These are phyloP conservation scores for Stemphylium vesicarium DNA, from an alignment of 2,329 filamentous ascomycete genomes.

Conservation along the genomic window DNA sequence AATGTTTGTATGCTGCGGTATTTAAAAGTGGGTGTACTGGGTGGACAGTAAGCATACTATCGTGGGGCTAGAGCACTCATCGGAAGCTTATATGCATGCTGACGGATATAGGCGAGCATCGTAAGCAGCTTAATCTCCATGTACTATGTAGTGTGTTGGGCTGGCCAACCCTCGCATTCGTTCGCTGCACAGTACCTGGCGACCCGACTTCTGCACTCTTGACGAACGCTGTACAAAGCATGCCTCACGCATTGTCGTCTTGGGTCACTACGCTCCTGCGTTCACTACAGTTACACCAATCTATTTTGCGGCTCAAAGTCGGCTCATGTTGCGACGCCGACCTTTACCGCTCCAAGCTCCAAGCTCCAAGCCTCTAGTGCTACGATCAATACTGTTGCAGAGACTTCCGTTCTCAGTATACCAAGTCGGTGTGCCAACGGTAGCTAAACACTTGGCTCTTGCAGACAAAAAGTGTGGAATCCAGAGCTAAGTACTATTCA, in stretches of 20 bases:
- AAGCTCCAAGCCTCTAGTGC: constrained; percentile 42
- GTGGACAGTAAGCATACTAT: background rate
- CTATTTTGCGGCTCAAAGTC: constrained; percentile 1
- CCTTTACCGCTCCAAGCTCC: constrained; percentile 31
- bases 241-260: background rate
- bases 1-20: background rate
- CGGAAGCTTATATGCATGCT: constrained; percentile 11
- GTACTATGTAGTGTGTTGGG: background rate
- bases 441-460: background rate
- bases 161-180: too few species aligned
- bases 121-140: background rate
- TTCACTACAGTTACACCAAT: background rate
- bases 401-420: constrained; percentile 28
- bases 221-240: background rate
- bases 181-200: background rate
- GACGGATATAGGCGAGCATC: constrained; percentile 9
- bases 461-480: background rate
- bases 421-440: constrained; percentile 9
- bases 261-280: too few species aligned
- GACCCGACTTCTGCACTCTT: background rate
- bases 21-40: constrained; percentile 1
- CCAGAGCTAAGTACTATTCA: background rate
- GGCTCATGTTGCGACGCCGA: constrained; percentile 13
- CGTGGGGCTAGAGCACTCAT: background rate
- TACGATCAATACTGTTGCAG: constrained; percentile 22